Conservation (phyloP, 805 yeast genomes). For the Saturnispora halmiae region DNA sequence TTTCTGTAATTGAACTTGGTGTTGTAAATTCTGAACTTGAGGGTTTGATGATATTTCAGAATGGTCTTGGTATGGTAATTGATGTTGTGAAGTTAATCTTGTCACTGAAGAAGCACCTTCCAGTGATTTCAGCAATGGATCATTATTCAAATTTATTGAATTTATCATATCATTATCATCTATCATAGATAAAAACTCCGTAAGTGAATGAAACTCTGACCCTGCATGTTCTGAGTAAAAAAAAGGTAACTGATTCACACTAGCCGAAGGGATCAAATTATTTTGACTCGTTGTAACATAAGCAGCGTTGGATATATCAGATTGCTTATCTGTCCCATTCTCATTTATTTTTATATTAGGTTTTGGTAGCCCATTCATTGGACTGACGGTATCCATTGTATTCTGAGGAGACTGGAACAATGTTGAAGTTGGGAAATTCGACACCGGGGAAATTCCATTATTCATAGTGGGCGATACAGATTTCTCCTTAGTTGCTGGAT, state of each 20-base stretch:
- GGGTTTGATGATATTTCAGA: neutral
- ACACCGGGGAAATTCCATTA: neutral
- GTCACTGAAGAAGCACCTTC: constrained; percentile 20
- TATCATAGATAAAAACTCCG: constrained; percentile 81
- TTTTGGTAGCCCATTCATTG: constrained; percentile 6
- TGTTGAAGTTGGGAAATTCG: constrained; percentile 5
- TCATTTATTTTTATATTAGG: constrained; percentile 1
- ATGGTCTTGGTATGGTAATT: neutral
- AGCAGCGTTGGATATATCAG: neutral
- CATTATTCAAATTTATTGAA: constrained; percentile 28
- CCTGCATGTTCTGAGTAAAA: constrained; percentile 90
- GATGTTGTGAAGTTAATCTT: constrained; percentile 19
- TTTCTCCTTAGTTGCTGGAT: constrained; percentile 31
- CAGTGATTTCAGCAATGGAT: constrained; percentile 30
- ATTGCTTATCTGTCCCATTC: neutral
- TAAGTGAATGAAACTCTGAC: constrained; percentile 80
- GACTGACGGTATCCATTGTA: constrained; percentile 2
- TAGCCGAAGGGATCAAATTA: constrained; percentile 12
- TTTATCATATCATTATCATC: constrained; percentile 72
- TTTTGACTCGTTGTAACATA: neutral
- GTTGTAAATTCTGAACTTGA: neutral
- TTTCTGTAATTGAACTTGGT: constrained; percentile 7
- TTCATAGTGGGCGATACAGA: neutral
- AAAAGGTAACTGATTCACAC: constrained; percentile 57
- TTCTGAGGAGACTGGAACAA: constrained; percentile 5